Conservation (phyloP, 352 stramenopile genomes). For the Peronospora farinosa region DNA sequence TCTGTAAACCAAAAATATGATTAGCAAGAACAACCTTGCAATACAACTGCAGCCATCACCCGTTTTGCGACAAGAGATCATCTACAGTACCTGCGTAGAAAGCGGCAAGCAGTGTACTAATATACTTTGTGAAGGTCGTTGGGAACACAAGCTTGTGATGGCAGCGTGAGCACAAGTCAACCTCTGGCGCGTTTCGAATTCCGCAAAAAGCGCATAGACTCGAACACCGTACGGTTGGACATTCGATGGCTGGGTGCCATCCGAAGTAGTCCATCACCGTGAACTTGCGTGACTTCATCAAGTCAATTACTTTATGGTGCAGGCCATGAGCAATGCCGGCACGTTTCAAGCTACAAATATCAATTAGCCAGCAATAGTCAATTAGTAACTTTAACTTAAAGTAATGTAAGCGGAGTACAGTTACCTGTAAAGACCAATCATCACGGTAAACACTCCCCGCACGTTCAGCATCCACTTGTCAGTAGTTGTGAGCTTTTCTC, state of each 20-base stretch:
- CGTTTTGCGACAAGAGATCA: neutral
- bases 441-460: slow-evolving; percentile 67
- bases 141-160: slow-evolving; percentile 61
- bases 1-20: slow-evolving; percentile 30
- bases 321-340: slow-evolving; percentile 55
- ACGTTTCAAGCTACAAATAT: slow-evolving; percentile 43
- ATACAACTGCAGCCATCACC: neutral
- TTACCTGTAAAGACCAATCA: slow-evolving; percentile 75
- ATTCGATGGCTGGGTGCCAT: slow-evolving; percentile 75
- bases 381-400: neutral
- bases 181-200: slow-evolving; percentile 67
- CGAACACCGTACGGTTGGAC: slow-evolving; percentile 61
- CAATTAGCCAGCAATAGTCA: neutral
- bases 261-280: slow-evolving; percentile 69
- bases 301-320: slow-evolving; percentile 39
- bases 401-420: neutral
- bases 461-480: slow-evolving; percentile 50
- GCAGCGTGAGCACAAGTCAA: slow-evolving; percentile 47
- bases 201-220: slow-evolving; percentile 64
- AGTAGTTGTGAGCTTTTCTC: slow-evolving; percentile 52
- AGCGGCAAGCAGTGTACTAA: slow-evolving; percentile 56
- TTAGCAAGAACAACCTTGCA: neutral
- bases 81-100: slow-evolving; percentile 60
- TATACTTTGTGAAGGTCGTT: slow-evolving; percentile 72
- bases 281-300: slow-evolving; percentile 61